Conservation (phyloP, 108 stramenopile genomes). For the Skeletonema potamos region DNA sequence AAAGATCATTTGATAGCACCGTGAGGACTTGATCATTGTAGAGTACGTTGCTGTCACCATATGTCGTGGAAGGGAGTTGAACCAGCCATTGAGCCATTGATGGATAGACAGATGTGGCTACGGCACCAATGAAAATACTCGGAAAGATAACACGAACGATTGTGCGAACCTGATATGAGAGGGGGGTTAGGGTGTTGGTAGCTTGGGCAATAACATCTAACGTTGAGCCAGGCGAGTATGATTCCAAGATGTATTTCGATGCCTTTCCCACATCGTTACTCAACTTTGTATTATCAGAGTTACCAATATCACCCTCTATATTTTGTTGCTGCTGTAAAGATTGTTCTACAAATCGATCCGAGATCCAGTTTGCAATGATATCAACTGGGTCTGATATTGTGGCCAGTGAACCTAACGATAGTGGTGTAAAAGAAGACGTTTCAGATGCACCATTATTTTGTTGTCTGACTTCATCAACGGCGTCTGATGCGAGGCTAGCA, state of each 20-base stretch:
- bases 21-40: constrained; percentile 40
- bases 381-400: constrained; percentile 33
- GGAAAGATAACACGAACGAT: constrained; percentile 36
- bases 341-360: constrained; percentile 23
- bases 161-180: constrained; percentile 47
- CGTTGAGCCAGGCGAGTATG: constrained; percentile 40
- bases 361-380: constrained; percentile 39
- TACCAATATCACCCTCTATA: not conserved
- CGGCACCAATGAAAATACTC: constrained; percentile 13
- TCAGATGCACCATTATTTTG: not conserved
- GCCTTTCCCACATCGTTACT: not conserved
- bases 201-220: constrained; percentile 26
- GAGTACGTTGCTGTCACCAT: constrained; percentile 13
- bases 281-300: not conserved
- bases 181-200: constrained; percentile 22
- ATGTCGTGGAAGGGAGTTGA: not conserved
- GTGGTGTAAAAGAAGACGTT: constrained; percentile 1
- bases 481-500: not conserved
- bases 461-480: not conserved
- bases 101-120: constrained; percentile 22
- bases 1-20: constrained; percentile 50
- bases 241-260: constrained; percentile 21
- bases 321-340: constrained; percentile 19
- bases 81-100: constrained; percentile 25
- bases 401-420: constrained; percentile 13